These are phyloP conservation scores for Debaryomyces coudertii DNA, from an alignment of 1,139 yeast species.

Conservation along the genomic window DNA sequence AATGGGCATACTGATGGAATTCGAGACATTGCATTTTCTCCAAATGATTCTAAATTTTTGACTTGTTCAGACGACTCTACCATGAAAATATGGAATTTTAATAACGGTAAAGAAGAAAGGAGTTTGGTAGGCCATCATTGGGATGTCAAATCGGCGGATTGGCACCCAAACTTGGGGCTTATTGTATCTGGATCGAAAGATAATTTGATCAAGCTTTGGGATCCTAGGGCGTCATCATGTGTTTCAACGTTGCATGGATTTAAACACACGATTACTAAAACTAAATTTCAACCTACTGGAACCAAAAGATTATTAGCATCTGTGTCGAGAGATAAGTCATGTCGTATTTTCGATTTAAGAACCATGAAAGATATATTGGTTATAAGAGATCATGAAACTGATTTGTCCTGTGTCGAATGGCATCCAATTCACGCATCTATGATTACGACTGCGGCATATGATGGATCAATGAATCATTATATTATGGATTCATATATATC, in stretches of 20 bases:
- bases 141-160: slow-evolving; percentile 97
- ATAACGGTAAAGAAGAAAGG: slow-evolving; percentile 84
- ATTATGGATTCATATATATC: slow-evolving; percentile 59
- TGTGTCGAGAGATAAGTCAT: slow-evolving; percentile 85
- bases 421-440: slow-evolving; percentile 85
- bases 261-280: slow-evolving; percentile 87
- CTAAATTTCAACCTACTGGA: slow-evolving; percentile 78
- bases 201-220: slow-evolving; percentile 92
- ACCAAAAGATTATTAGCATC: slow-evolving; percentile 76
- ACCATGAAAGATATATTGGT: slow-evolving; percentile 77
- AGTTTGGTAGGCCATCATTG: slow-evolving; percentile 91
- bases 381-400: slow-evolving; percentile 80
- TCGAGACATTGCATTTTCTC: slow-evolving; percentile 85
- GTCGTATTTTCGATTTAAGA: slow-evolving; percentile 83
- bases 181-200: slow-evolving; percentile 91
- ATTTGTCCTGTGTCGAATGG: slow-evolving; percentile 86
- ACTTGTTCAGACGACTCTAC: slow-evolving; percentile 92
- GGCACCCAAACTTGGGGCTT: slow-evolving; percentile 91
- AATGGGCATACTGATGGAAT: slow-evolving; percentile 81
- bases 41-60: slow-evolving; percentile 86
- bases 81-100: slow-evolving; percentile 91
- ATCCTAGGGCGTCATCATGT: slow-evolving; percentile 78
- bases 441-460: slow-evolving; percentile 85
- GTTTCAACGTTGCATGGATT: slow-evolving; percentile 86
- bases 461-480: slow-evolving; percentile 84